A percentile compares a stretch with the other conserved stretches of the same genome.
These are phyloP conservation scores for Penicillium salamii DNA, from an alignment of 495 filamentous ascomycete genomes.

Conservation along the genomic window DNA sequence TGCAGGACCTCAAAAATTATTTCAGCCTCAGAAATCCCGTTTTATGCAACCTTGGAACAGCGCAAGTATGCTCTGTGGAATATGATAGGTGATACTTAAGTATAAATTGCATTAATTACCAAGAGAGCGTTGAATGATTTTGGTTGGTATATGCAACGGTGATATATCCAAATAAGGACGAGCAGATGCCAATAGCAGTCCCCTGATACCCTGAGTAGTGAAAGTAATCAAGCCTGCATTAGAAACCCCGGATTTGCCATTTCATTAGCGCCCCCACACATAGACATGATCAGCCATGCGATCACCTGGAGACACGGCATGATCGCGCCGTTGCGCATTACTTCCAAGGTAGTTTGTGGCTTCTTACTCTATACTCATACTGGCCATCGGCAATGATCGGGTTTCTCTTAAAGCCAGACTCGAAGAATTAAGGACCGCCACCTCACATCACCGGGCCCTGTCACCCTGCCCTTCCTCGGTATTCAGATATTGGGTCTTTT, in stretches of 20 bases:
- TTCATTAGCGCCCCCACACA: slow-evolving; percentile 3
- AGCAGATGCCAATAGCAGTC: too few relatives aligned
- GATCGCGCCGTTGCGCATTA: slow-evolving; percentile 13
- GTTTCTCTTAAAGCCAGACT: neutral
- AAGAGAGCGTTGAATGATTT: too few relatives aligned
- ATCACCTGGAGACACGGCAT: slow-evolving; percentile 24
- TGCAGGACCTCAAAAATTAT: too few relatives aligned
- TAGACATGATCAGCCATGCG: slow-evolving; percentile 8
- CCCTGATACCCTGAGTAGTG: too few relatives aligned
- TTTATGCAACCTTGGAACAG: too few relatives aligned
- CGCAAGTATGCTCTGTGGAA: too few relatives aligned
- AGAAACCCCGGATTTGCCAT: neutral
- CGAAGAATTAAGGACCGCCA: slow-evolving; percentile 4
- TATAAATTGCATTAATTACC: too few relatives aligned
- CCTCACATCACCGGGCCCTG: slow-evolving; percentile 21
- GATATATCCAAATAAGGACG: too few relatives aligned
- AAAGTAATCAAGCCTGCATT: neutral
- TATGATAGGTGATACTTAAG: too few relatives aligned
- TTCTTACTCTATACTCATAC: slow-evolving; percentile 1
- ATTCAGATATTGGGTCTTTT: neutral
- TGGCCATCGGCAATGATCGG: slow-evolving; percentile 18
- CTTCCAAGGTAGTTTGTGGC: neutral
- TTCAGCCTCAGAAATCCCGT: too few relatives aligned
- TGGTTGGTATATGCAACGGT: too few relatives aligned
- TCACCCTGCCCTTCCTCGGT: slow-evolving; percentile 21